A percentile compares a stretch with the other conserved stretches of the same genome.
phyloP scores from a whole-genome alignment of 2,329 filamentous ascomycete genomes.

The Harringtonia aguacate region DNA sequence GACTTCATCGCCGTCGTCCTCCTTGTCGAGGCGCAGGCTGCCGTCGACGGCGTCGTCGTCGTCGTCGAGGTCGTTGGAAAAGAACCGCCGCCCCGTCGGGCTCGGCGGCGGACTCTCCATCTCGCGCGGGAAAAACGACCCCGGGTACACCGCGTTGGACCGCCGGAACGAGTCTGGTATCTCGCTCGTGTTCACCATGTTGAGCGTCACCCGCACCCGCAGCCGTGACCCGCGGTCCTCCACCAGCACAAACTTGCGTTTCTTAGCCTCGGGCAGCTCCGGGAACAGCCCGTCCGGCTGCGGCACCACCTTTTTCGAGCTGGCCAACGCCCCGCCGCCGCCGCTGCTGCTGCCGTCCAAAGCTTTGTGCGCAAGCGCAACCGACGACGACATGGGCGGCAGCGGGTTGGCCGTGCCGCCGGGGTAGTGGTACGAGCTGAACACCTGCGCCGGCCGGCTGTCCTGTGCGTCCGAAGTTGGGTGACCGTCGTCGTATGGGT shows the following conservation, averaged over 20 bases:
- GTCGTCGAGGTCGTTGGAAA: conserved; percentile 57
- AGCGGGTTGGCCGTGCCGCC: conserved; percentile 30
- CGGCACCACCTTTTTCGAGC: conserved; percentile 37
- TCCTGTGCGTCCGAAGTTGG: conserved; percentile 31
- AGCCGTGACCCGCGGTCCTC: conserved; percentile 80
- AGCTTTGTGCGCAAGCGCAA: conserved; percentile 53
- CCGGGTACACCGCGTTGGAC: conserved; percentile 78
- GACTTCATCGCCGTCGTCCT: conserved; percentile 25
- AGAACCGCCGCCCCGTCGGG: conserved; percentile 64
- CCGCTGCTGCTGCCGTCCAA: conserved; percentile 19
- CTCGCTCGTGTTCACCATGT: conserved; percentile 86
- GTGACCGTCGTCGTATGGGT: neutral
- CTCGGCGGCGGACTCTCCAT: conserved; percentile 80
- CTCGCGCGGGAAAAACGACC: conserved; percentile 84
- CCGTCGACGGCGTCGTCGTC: conserved; percentile 40
- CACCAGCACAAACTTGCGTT: conserved; percentile 92
- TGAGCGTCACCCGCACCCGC: conserved; percentile 84
- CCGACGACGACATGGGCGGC: conserved; percentile 43
- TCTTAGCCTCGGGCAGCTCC: conserved; percentile 79
- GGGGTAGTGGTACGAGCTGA: conserved; percentile 60
- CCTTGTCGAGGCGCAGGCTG: neutral
- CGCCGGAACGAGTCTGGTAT: conserved; percentile 94
- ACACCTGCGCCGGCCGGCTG: conserved; percentile 64
- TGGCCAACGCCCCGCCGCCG: conserved; percentile 21
- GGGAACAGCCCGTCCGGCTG: conserved; percentile 68